Conservation (phyloP, 768 basidiomycete species). For the Melanogaster broomeanus region DNA sequence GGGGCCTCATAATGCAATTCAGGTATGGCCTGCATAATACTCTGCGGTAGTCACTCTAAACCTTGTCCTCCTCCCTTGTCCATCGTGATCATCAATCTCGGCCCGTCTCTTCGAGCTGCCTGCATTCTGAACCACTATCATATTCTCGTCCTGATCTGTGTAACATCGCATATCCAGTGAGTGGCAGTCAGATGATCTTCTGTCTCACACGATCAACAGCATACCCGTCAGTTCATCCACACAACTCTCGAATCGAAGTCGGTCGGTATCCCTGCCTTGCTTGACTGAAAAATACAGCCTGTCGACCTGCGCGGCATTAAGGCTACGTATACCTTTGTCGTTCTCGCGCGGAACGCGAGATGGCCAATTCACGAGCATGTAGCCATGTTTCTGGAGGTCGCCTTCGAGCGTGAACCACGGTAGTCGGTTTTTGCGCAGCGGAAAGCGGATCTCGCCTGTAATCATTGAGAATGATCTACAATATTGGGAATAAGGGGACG, state of each 20-base stretch:
- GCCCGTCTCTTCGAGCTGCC: too few species aligned
- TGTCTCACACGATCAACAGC: too few species aligned
- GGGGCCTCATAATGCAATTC: too few species aligned
- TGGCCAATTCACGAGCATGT: conserved; percentile 9
- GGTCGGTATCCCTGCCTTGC: too few species aligned
- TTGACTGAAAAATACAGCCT: too few species aligned
- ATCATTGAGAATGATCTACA: too few species aligned
- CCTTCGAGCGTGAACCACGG: conserved; percentile 15
- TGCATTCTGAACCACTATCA: too few species aligned
- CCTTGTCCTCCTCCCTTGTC: neutral
- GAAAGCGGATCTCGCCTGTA: conserved; percentile 8
- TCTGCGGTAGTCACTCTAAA: conserved; percentile 6
- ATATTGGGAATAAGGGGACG: neutral
- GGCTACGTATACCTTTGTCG: conserved; percentile 4
- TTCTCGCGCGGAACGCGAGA: neutral
- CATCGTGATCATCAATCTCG: too few species aligned
- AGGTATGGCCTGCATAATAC: neutral
- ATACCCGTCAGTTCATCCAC: too few species aligned
- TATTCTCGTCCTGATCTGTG: too few species aligned
- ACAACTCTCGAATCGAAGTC: neutral
- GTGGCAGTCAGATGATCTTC: too few species aligned
- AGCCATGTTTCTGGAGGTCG: conserved; percentile 3
- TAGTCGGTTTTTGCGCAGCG: neutral
- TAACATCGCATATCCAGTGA: too few species aligned
- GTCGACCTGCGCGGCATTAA: neutral